Base-by-base conservation (phyloP, 192 early-diverging fungal species). In the Dispira simplex region DNA sequence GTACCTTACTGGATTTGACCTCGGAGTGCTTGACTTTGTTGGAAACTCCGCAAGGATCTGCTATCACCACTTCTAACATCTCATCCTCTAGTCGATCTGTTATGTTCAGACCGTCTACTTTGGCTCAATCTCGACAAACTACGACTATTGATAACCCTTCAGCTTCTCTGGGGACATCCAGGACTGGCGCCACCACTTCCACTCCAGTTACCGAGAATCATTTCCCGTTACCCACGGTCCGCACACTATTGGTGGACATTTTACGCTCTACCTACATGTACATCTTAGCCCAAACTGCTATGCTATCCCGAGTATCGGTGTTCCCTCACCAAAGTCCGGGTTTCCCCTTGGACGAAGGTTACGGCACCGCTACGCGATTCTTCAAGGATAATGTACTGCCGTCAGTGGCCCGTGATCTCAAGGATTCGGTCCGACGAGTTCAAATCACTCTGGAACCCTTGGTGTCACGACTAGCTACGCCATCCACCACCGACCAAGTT, bases 1-100 rank as follows among this genome's bases (percentile, higher is more conserved):
- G 58, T 44, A n/a, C 58, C 12, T 44, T 60, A 10, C 44, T 60
- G 58, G 58, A 60, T 21, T 21, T 60, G 58, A 27, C 21, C 21
- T 0, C 58, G 2, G 32, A 60, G 2, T n/a, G 26, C 32, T 14
- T 60, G 8, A 44, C 58, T 18, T 13, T 27, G 14, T 44, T 60
- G 2, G 58, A 8, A 60, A n/a, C 26, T 27, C 26, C 58, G 32
- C 32, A 39, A 39, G 32, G 32, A 4, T 4, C 32, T 39, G 32
- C 32, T 39, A 39, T 6, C 32, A 39, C 32, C n/a, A n/a, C n/a
- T n/a, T n/a, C n/a, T n/a, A n/a, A n/a, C n/a, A n/a, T n/a, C 32
- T 39, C 32, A 39, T 39, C 32, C 32, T 39, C 32, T 6, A 39
- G 3, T 39, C 32, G 6, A 39, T 6, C 32, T n/a, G n/a, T n/a